Evolutionary conservation across 169 alveolate genomes (phyloP).

Genomic region (Plasmodium yoelii): DNA sequence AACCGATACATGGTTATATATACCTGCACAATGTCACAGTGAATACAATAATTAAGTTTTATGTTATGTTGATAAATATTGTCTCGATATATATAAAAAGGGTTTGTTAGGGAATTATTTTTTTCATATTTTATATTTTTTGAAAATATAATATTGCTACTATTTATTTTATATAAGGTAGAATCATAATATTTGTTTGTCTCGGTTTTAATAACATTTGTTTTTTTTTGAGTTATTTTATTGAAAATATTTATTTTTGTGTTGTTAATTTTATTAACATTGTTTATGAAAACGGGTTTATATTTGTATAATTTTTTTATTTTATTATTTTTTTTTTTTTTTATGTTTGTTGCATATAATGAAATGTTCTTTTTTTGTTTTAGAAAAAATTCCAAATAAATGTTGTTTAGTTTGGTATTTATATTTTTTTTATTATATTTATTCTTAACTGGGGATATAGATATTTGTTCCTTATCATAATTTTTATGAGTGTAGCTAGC

Average conservation of each 20-base stretch:
- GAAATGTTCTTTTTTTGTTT: background rate
- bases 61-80: conserved; percentile 13
- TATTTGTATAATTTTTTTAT: background rate
- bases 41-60: background rate
- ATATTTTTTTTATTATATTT: background rate
- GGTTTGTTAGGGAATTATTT: background rate
- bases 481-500: background rate
- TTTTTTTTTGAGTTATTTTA: background rate
- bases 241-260: background rate
- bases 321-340: background rate
- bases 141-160: conserved; percentile 16
- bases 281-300: background rate
- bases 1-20: background rate
- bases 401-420: background rate
- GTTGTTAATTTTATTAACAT: background rate
- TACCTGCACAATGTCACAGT: conserved; percentile 14
- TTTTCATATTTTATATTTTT: conserved; percentile 10
- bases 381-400: background rate
- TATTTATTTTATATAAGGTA: conserved; percentile 10
- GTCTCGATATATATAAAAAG: background rate
- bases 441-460: background rate
- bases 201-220: background rate
- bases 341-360: background rate
- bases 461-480: background rate
- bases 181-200: background rate